Base-by-base conservation (phyloP, 768 basidiomycete species). In the Leccinum barrowsii region DNA sequence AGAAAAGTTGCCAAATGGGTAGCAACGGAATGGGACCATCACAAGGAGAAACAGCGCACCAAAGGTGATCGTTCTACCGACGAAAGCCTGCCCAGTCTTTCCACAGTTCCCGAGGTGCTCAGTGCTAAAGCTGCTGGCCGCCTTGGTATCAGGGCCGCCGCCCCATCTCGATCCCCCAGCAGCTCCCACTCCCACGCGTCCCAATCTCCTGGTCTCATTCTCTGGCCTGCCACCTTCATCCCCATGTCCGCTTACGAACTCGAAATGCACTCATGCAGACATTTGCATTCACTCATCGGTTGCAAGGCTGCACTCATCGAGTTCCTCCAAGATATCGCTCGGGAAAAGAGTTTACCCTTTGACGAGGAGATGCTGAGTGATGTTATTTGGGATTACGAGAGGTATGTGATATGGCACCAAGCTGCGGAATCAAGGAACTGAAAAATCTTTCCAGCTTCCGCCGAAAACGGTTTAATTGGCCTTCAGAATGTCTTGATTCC, bases 241-340 rank as follows among this genome's bases (percentile, higher is more conserved):
- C 80, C 85, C 1, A 73, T 86, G 63, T 56, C 77, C 1, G 78
- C 87, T 22, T 66, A 70, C 3, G 87, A 88, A 66, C 75, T 90
- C 34, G 89, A 90, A 74, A 84, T 87, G 84, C 85, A 89, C 64
- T 78, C 83, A n/a, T 85, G 84, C 73, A 87, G 84, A 72, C 78
- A 85, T 65, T 72, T 89, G 51, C 85, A 90, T 66, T 78, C 78
- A 6, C 68, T 91, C 3, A 74, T 91, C 24, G 82, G 82, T 30
- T 86, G 83, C 66, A 82, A 83, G 65, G 75, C 76, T 35, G 85
- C 87, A 4, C 73, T 91, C 10, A 67, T 62, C 6, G 82, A 82
- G 48, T 85, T 75, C 65, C 65, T 86, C 13, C 53, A 68, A 19
- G 76, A 78, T 26, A 52, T 73, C 7, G 63, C 72, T 46, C 65